Evolutionary conservation across 768 basidiomycete species (phyloP), one percentile per base, ranked within the genome.

Genomic region (Crepidotus variabilis): DNA sequence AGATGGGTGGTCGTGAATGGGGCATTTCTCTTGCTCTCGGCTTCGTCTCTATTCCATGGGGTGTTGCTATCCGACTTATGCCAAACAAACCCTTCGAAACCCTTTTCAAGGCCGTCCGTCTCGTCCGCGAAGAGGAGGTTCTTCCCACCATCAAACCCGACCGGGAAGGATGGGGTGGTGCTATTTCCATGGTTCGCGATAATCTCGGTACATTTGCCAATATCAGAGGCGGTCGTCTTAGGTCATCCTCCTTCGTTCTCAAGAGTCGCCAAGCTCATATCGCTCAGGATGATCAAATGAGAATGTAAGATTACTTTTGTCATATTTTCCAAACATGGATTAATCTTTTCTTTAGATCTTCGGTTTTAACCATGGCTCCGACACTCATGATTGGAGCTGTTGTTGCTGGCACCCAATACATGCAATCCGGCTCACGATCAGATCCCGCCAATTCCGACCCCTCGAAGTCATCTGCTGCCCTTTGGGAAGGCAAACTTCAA

Each of bases 21-120:
- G 94, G 85, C 52, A 92, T 98, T 61, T 90, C 92, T 0, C 75
- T 99, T 36, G 87, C 92, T 50, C 80, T 98, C 33, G 97, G 96
- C 34, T 59, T 88, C 45, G 82, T 94, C 48, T 88, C 97, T 9
- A 84, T 98, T 47, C 97, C 96, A 4, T 79, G 96, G 63, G 97
- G 93, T 52, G 86, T 77, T 35, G 65, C 94, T 59, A 80, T 95
- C 57, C 91, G 96, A 45, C 71, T 85, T 20, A 69, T 95, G 24
- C 96, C 96, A 48, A 94, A 88, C 64, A 80, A 65, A 33, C 91
- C 92, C 0, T 85, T 94, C 65, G 89, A 92, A 63, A 78, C 62
- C 47, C 43, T 73, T n/a, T 80, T 79, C 70, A 68, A 74, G 51
- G 60, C 64, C 18, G 20, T 84, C 14, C 79, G 80, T 11, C 71